Base-by-base conservation (phyloP, 768 basidiomycete species). In the Amanita fuliginea region DNA sequence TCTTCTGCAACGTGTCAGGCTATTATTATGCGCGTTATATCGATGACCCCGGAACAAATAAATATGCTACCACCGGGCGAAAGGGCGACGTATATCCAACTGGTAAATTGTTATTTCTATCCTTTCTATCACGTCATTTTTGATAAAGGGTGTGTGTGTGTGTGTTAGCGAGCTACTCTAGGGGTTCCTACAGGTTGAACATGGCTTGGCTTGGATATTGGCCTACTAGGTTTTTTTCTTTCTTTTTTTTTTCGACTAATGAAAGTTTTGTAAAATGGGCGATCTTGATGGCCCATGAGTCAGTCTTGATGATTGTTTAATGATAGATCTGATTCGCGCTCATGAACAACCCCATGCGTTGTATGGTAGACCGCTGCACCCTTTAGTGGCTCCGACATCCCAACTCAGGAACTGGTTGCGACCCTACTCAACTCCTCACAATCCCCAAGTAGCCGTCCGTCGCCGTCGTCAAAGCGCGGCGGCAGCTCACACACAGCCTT, bases 1-100 rank as follows among this genome's bases (percentile, higher is more conserved):
- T 47, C 46, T 42, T 50, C 16, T 14, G 24, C 28, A 34, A 28
- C 22, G 22, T 44, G 30, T 51, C 52, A 83, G 83, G 76, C 76
- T 34, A 78, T 90, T 65, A 80, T 94, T 33, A 73, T 86, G 67
- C 82, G 82, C 47, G 83, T 94, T 2, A 58, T 93, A 49, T 69
- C 77, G 32, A 86, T 97, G 81, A 85, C 87, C 1, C 79, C 82
- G 2, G 90, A 89, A 34, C 88, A 96, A 61, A 82, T 96, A 51
- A 78, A 80, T 44, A 69, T 71, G 54, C 65, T 95, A 32, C 83
- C 88, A 8, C 80, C 83, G 1, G 65, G 72, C 4, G 90, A 94
- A 57, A 73, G 86, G 22, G 74, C 78, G 9, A 86, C 79, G 30
- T 83, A 92, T 55, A 76, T 91, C 56, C 87, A 92, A 66, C 70